Percentiles rank a stretch among this genome's conserved stretches.
Evolutionary conservation across 768 basidiomycete species (phyloP).

Genomic region (Agrocybe praecox): DNA sequence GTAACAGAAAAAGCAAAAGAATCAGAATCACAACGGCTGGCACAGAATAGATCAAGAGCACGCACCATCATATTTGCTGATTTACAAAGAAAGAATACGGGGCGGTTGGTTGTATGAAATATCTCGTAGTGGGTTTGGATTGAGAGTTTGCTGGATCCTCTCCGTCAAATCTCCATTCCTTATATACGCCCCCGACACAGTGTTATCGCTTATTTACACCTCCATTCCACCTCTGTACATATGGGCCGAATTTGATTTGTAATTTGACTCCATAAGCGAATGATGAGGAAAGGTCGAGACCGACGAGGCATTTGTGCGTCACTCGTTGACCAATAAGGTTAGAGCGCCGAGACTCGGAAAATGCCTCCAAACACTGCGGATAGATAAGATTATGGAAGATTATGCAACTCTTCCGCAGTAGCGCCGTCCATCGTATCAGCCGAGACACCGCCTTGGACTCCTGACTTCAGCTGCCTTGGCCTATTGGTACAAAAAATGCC

Average conservation of each 20-base stretch:
- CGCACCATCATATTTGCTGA: conserved; percentile 6
- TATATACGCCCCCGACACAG: neutral
- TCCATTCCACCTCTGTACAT: neutral
- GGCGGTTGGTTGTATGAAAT: neutral
- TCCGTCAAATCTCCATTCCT: neutral
- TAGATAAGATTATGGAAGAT: no score
- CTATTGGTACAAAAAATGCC: no score
- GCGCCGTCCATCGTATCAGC: no score
- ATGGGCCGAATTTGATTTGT: neutral
- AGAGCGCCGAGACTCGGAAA: no score
- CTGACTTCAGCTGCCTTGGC: no score
- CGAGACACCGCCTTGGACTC: no score
- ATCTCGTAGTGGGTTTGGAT: no score
- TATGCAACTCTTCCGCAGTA: no score
- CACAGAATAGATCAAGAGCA: neutral
- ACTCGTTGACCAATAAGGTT: neutral
- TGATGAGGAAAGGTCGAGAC: neutral
- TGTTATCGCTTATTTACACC: conserved; percentile 4
- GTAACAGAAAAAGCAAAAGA: neutral
- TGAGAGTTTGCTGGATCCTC: neutral
- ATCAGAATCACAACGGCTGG: neutral
- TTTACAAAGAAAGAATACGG: neutral
- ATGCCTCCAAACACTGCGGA: no score
- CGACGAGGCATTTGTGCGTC: conserved; percentile 13
- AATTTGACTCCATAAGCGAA: neutral